A percentile compares a stretch with the other conserved stretches of the same genome.
phyloP scores from a whole-genome alignment of 257 asterid species.

The Ilex asprella region DNA sequence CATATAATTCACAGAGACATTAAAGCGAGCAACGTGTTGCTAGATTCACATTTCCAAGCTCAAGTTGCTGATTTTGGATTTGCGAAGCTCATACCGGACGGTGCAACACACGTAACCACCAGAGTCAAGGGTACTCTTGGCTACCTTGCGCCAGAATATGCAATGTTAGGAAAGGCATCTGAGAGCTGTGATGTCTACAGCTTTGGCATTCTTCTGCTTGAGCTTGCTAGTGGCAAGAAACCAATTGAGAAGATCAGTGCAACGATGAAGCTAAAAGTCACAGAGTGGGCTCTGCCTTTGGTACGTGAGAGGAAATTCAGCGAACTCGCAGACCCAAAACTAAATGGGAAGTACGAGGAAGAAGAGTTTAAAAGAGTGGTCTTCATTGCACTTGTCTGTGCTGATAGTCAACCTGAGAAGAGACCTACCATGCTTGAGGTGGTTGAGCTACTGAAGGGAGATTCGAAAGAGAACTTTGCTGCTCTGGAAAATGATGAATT shows the following conservation, averaged over 20 bases:
- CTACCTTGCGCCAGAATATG: conserved; percentile 87
- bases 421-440: conserved; percentile 80
- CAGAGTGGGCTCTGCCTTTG: conserved; percentile 81
- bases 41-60: conserved; percentile 69
- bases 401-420: conserved; percentile 61
- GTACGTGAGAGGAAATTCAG: conserved; percentile 50
- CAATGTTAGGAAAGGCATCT: conserved; percentile 83
- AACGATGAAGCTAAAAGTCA: conserved; percentile 45
- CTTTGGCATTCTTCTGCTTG: conserved; percentile 87
- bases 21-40: conserved; percentile 82
- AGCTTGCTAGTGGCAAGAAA: conserved; percentile 87
- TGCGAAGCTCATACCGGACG: conserved; percentile 81
- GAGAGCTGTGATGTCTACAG: conserved; percentile 90
- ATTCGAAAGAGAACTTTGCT: conserved; percentile 48
- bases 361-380: conserved; percentile 81
- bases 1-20: conserved; percentile 82
- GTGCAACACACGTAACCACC: conserved; percentile 85
- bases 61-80: conserved; percentile 90
- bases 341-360: conserved; percentile 51
- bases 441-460: conserved; percentile 68
- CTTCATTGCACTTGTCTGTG: conserved; percentile 55
- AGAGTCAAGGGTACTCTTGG: conserved; percentile 86
- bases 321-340: conserved; percentile 62
- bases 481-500: conserved; percentile 66
- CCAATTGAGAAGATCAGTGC: conserved; percentile 60